Base-by-base conservation (phyloP, 352 stramenopile species). In the Phytophthora foliorum region DNA sequence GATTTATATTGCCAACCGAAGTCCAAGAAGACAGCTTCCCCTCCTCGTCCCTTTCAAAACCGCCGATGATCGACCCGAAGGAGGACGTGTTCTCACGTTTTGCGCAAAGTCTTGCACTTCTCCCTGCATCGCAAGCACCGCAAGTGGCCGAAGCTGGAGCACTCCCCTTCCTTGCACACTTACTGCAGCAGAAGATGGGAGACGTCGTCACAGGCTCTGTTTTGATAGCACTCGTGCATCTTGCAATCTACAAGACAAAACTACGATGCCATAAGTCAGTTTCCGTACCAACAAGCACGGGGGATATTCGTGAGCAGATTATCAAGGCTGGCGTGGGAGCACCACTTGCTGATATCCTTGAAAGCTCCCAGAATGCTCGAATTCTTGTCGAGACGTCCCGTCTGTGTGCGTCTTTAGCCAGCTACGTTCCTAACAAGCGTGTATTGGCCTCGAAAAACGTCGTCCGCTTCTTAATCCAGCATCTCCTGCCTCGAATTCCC, bases 1-100 rank as follows among this genome's bases (percentile, higher is more conserved):
- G 81, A 56, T 92, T 92, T 34, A 74, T 73, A 32, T 10, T 25
- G 27, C 9, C 36, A 10, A 14, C 54, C 21, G 22, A 50, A 41
- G 25, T 25, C 25, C 16, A 49, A 21, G n/a, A 51, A 10, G 63
- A 69, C 32, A 34, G 9, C 9, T 58, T 69, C 11, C 19, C n/a
- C 6, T 22, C 29, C 17, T 69, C 67, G 1, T 21, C 57, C 27
- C n/a, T 34, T 22, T 38, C 9, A 31, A 63, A 69, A 10, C 16
- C 24, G n/a, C 22, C 63, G 22, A 17, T 19, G 6, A 57, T 66
- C 78, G 42, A 82, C 81, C 29, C 72, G 54, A 27, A 75, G 0
- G 75, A 92, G 25, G 80, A 91, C 39, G 81, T 86, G 10, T 83
- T 94, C 63, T 82, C 83, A 16, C 80, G 77, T 36, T 94, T 94